These are phyloP conservation scores for Geranium rotundifolium DNA, from an alignment of 345 rosid genomes.

Conservation along the genomic window DNA sequence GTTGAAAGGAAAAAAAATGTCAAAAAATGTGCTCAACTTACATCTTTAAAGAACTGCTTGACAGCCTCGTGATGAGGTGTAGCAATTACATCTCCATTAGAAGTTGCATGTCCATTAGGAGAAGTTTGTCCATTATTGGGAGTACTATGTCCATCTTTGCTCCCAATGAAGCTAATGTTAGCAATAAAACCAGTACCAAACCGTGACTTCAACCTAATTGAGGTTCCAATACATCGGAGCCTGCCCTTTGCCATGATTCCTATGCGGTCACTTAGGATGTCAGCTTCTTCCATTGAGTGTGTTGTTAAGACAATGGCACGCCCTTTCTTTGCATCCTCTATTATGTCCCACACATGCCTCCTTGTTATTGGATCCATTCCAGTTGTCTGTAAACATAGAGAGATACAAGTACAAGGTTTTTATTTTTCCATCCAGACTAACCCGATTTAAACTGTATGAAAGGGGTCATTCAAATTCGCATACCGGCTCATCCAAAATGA, in stretches of 20 bases:
- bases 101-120: conserved; percentile 13
- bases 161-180: conserved; percentile 55
- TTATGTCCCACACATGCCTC: conserved; percentile 91
- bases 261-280: conserved; percentile 75
- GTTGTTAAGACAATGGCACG: conserved; percentile 79
- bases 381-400: conserved; percentile 45
- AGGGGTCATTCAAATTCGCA: background rate
- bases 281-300: conserved; percentile 98
- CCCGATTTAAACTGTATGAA: background rate
- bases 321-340: conserved; percentile 71
- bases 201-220: conserved; percentile 77
- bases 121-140: background rate
- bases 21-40: conserved; percentile 17
- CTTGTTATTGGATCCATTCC: conserved; percentile 95
- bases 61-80: conserved; percentile 33
- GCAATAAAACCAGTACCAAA: conserved; percentile 87
- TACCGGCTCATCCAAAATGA: conserved; percentile 87
- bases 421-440: background rate
- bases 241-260: conserved; percentile 95
- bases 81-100: conserved; percentile 18
- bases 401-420: background rate
- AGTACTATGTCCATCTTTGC: conserved; percentile 28
- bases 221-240: conserved; percentile 80
- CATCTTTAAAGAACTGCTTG: conserved; percentile 63
- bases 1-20: background rate